Evolutionary conservation across 371 early-diverging fungal genomes (phyloP).

Genomic region (Apophysomyces trapeziformis): DNA sequence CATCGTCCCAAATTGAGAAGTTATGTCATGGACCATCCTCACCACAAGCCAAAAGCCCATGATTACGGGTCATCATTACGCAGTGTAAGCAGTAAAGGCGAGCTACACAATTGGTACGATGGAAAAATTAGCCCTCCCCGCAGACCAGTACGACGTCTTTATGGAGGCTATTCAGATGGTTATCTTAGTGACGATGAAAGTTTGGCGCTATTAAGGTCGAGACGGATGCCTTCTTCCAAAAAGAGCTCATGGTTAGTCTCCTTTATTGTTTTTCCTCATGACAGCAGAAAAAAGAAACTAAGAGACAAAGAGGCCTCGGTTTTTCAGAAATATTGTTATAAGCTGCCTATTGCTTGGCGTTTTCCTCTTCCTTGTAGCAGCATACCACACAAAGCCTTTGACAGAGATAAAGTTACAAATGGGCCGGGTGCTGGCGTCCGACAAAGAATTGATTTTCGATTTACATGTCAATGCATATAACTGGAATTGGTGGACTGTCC

Average conservation of each 20-base stretch:
- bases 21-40: slow-evolving; percentile 38
- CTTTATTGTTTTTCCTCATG: neutral
- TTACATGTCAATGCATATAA: slow-evolving; percentile 61
- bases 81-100: neutral
- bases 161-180: slow-evolving; percentile 27
- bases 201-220: slow-evolving; percentile 24
- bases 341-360: slow-evolving; percentile 19
- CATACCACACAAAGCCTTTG: slow-evolving; percentile 46
- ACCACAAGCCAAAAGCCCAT: slow-evolving; percentile 17
- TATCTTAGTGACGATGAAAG: slow-evolving; percentile 54
- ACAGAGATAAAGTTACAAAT: slow-evolving; percentile 51
- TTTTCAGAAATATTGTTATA: slow-evolving; percentile 15
- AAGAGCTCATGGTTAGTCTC: neutral
- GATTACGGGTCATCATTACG: neutral
- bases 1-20: slow-evolving; percentile 36
- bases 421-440: slow-evolving; percentile 65
- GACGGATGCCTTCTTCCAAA: neutral
- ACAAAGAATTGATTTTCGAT: slow-evolving; percentile 73
- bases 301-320: slow-evolving; percentile 17
- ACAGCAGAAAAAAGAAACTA: neutral
- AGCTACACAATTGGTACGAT: slow-evolving; percentile 1
- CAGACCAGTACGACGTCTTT: neutral
- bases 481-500: slow-evolving; percentile 61
- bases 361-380: slow-evolving; percentile 18
- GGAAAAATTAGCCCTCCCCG: neutral